phyloP scores from a whole-genome alignment of 768 basidiomycete genomes.

The Hygrocybe punicea region DNA sequence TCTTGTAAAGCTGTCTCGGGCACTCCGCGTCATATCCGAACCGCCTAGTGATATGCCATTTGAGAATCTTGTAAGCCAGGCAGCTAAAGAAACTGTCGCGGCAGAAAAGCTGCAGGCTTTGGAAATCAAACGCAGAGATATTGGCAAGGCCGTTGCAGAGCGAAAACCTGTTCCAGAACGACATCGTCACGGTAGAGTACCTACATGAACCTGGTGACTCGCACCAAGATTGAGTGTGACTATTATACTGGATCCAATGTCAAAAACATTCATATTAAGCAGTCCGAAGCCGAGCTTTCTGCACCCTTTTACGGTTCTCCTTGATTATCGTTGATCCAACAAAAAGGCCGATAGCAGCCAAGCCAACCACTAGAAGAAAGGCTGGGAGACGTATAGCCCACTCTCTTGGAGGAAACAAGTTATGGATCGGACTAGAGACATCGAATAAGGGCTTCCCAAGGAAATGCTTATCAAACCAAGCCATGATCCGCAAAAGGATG shows the following conservation, averaged over 20 bases:
- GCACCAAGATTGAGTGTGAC: background rate
- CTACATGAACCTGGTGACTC: background rate
- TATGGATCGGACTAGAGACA: slow-evolving; percentile 64
- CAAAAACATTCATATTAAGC: slow-evolving; percentile 43
- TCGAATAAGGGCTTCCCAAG: slow-evolving; percentile 74
- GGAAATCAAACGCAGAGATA: slow-evolving; percentile 37
- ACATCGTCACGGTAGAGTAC: slow-evolving; percentile 1
- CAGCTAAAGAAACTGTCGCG: slow-evolving; percentile 60
- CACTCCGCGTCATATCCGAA: slow-evolving; percentile 50
- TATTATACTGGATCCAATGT: background rate
- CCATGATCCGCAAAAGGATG: slow-evolving; percentile 6
- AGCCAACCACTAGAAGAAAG: slow-evolving; percentile 73
- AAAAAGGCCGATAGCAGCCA: slow-evolving; percentile 77
- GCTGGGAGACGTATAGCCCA: slow-evolving; percentile 90
- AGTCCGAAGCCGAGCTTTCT: slow-evolving; percentile 57
- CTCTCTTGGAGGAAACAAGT: slow-evolving; percentile 81
- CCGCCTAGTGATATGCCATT: slow-evolving; percentile 44
- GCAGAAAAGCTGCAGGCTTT: slow-evolving; percentile 64
- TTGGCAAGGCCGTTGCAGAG: slow-evolving; percentile 28
- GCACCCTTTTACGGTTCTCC: slow-evolving; percentile 67
- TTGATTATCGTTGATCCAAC: slow-evolving; percentile 72
- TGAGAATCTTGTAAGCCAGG: slow-evolving; percentile 52
- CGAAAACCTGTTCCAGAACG: slow-evolving; percentile 17
- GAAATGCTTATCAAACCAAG: background rate
- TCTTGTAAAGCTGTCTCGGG: slow-evolving; percentile 50